Conservation (phyloP, 257 asterid genomes). For the Handroanthus guayacan region DNA sequence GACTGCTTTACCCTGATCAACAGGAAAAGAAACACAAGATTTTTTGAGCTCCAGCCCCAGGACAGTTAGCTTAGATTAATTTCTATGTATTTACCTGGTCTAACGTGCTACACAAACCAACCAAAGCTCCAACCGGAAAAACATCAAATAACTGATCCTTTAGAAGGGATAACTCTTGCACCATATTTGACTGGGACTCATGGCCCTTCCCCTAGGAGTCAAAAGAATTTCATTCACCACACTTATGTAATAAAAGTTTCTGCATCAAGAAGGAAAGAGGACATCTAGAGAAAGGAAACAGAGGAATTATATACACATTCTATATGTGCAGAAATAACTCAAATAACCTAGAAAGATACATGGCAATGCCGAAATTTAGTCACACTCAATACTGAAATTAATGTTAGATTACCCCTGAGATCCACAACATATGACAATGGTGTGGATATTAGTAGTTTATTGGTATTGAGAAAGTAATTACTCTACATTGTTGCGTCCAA, state of each 20-base stretch:
- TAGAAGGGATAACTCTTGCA: constrained; percentile 1
- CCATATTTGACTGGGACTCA: neutral
- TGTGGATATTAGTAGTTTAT: neutral
- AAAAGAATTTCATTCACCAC: neutral
- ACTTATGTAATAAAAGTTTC: neutral
- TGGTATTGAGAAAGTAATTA: neutral
- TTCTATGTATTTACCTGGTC: constrained; percentile 54
- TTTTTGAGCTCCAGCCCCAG: neutral
- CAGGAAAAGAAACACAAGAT: neutral
- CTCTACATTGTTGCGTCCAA: neutral
- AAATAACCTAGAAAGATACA: neutral
- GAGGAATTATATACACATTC: neutral
- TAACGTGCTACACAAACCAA: constrained; percentile 58
- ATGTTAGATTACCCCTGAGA: neutral
- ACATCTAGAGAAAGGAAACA: neutral
- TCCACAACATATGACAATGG: neutral
- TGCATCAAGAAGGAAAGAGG: neutral
- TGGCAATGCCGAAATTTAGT: neutral
- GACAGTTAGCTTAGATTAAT: neutral
- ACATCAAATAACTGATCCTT: constrained; percentile 59
- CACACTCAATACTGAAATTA: neutral
- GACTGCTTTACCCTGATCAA: constrained; percentile 60
- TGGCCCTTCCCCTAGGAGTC: neutral
- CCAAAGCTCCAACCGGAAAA: constrained; percentile 62
- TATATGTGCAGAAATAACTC: neutral